These are phyloP conservation scores for Xerocomellus intermedius DNA, from an alignment of 768 basidiomycete genomes.

Conservation along the genomic window DNA sequence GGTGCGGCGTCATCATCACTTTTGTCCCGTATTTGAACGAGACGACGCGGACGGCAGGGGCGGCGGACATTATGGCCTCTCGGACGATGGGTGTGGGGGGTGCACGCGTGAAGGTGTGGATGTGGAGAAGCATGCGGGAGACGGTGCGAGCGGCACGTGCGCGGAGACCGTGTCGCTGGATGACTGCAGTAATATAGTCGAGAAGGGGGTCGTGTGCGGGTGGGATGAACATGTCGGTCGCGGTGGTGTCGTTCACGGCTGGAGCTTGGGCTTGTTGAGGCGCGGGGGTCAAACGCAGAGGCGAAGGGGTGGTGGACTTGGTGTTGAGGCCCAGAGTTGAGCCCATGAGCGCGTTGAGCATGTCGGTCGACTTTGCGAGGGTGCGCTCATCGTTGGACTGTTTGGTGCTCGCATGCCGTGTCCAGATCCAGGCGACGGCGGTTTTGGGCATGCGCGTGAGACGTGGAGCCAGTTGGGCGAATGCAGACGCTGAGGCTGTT, in stretches of 20 bases:
- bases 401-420: constrained; percentile 17
- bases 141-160: constrained; percentile 56
- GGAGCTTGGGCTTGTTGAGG: neutral
- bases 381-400: constrained; percentile 23
- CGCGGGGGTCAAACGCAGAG: neutral
- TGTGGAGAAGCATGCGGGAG: constrained; percentile 62
- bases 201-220: constrained; percentile 77
- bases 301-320: constrained; percentile 3
- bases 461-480: neutral
- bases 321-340: constrained; percentile 18
- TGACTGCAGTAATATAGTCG: constrained; percentile 56
- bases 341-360: constrained; percentile 25
- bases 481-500: neutral
- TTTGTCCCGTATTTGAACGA: constrained; percentile 65
- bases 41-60: constrained; percentile 67
- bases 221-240: constrained; percentile 51
- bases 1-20: constrained; percentile 60
- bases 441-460: neutral
- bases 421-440: neutral
- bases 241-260: neutral
- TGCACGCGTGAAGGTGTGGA: constrained; percentile 71
- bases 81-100: constrained; percentile 81
- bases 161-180: constrained; percentile 66
- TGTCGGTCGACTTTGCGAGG: constrained; percentile 22
- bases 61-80: constrained; percentile 61